phyloP scores from a whole-genome alignment of 495 filamentous ascomycete genomes.

The Gamarada debralockiae region DNA sequence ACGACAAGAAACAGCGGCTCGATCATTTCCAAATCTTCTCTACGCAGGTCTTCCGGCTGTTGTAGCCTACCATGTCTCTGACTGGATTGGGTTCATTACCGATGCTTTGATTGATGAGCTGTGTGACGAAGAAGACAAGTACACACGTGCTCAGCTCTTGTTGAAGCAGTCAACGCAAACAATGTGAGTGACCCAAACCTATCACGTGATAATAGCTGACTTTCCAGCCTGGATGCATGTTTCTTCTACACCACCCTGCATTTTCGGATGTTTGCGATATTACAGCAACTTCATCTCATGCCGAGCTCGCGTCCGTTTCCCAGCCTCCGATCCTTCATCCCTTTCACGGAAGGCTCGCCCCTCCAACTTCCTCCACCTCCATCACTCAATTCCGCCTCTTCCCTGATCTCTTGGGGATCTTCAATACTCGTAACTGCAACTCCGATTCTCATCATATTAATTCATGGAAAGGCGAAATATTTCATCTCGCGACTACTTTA shows the following conservation, averaged over 20 bases:
- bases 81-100: constrained; percentile 17
- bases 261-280: constrained; percentile 40
- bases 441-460: constrained; percentile 19
- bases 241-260: constrained; percentile 38
- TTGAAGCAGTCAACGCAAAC: neutral
- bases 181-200: neutral
- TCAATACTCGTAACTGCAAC: constrained; percentile 5
- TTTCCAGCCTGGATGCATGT: constrained; percentile 10
- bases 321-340: constrained; percentile 40
- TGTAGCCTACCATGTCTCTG: constrained; percentile 19
- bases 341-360: constrained; percentile 42
- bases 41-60: constrained; percentile 20
- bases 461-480: constrained; percentile 15
- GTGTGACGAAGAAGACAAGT: constrained; percentile 9
- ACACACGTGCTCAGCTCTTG: neutral
- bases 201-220: neutral
- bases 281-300: constrained; percentile 46
- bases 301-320: constrained; percentile 36
- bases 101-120: constrained; percentile 12
- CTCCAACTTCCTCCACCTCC: constrained; percentile 26
- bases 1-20: constrained; percentile 21
- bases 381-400: neutral
- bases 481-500: constrained; percentile 14
- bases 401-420: constrained; percentile 3
- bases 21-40: constrained; percentile 24